Evolutionary conservation across 768 basidiomycete genomes (phyloP), one percentile per base, ranked within the genome.

Genomic region (Boletus bicolor): DNA sequence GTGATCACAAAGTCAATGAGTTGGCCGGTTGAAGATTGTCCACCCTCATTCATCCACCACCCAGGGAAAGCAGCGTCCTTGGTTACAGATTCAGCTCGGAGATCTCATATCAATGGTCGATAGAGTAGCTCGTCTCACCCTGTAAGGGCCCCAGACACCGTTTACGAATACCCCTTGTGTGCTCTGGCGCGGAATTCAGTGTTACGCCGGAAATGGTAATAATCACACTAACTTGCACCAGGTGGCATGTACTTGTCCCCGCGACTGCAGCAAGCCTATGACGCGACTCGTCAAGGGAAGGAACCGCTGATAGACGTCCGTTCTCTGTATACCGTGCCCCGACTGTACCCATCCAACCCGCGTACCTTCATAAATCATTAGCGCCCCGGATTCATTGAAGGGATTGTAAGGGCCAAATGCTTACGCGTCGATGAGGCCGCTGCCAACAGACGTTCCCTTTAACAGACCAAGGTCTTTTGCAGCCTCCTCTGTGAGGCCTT

Each of bases 21-120:
- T 86, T 68, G 49, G n/a, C 97, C 97, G 0, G 97, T 99, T 1
- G 94, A 95, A 8, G 94, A 97, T 73, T 99, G 97, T 2, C 97
- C 97, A 38, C 96, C 97, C 73, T 99, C 97, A 66, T 95, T 99
- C 93, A 98, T 97, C 97, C 96, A 99, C 88, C 92, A 95, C 17
- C 87, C 93, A 42, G 86, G 86, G 74, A 98, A 94, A 34, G 95
- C 80, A 7, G 93, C 86, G 66, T 98, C 87, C 83, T 91, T 60
- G 46, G 32, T 34, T 41, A 58, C 7, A 19, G 19, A 42, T 15
- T 59, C 34, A 52, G 41, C 7, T 59, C 61, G 35, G 44, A 17
- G 17, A 32, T n/a, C 3, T 44, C 35, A n/a, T 19, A 24, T 8
- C 11, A 21, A 21, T 45, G 6, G 21, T n/a, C 10, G 28, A 47